These are phyloP conservation scores for Fusarium mundagurra DNA, from an alignment of 2,329 filamentous ascomycete species.

Conservation along the genomic window DNA sequence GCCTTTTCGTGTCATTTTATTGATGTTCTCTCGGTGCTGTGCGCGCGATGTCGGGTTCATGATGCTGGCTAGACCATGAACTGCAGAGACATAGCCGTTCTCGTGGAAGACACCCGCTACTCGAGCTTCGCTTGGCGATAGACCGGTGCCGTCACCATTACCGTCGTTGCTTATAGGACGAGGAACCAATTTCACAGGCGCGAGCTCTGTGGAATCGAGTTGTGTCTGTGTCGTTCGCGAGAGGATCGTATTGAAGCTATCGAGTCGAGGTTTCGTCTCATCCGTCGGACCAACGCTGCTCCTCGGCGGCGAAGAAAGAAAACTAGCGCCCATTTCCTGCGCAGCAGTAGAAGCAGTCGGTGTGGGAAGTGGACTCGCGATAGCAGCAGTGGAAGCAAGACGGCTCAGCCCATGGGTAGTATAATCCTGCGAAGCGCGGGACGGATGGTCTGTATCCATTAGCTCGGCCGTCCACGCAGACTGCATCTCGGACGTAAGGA, in stretches of 20 bases:
- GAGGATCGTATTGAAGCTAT: conserved; percentile 39
- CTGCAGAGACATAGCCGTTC: conserved; percentile 48
- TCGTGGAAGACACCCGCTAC: conserved; percentile 50
- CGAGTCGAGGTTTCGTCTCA: conserved; percentile 39
- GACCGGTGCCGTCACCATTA: conserved; percentile 41
- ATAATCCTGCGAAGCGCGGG: conserved; percentile 38
- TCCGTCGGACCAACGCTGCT: conserved; percentile 43
- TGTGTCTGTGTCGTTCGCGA: conserved; percentile 29
- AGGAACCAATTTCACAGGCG: conserved; percentile 30
- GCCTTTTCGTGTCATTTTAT: conserved; percentile 41
- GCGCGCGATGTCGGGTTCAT: conserved; percentile 46
- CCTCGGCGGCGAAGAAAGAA: conserved; percentile 42
- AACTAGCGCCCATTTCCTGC: conserved; percentile 42
- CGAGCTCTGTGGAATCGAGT: conserved; percentile 22
- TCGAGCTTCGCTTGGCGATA: conserved; percentile 49
- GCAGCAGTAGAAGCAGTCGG: conserved; percentile 38
- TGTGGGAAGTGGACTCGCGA: conserved; percentile 43
- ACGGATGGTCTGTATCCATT: conserved; percentile 37
- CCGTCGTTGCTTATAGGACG: conserved; percentile 44
- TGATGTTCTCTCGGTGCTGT: conserved; percentile 45
- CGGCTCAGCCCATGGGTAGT: conserved; percentile 42
- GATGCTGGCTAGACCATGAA: conserved; percentile 49
- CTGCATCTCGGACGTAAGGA: conserved; percentile 42
- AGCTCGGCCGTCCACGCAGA: conserved; percentile 42
- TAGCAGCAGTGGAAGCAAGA: conserved; percentile 44